Base-by-base conservation (phyloP, 2,329 filamentous ascomycete genomes). In the Phialophora tarda region DNA sequence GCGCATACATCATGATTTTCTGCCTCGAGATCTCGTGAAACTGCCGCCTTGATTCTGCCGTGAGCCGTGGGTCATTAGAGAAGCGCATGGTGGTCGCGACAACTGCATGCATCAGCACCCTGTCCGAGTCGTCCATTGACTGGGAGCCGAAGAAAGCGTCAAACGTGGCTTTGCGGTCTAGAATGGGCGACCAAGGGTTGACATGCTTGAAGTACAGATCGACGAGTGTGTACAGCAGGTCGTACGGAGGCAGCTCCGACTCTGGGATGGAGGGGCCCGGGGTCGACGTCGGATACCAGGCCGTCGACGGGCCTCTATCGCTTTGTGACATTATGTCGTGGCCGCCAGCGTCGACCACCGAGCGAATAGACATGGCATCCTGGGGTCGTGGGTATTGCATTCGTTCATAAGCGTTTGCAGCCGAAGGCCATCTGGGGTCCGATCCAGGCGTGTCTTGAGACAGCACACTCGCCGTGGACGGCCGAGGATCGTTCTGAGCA, bases 71-170 rank as follows among this genome's bases (percentile, higher is more conserved):
- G 75, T 97, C 93, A 2, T 86, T 89, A 0, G 92, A 96, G 75
- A 93, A 97, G 28, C 92, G 88, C 69, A 97, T 82, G 0, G 92
- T 93, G 0, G 92, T 95, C 1, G 92, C 92, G 3, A 96, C 92
- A 64, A 97, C 95, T 4, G 93, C 90, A 77, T 96, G 92, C 5
- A 97, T 82, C 11, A 97, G 82, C 63, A 96, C 90, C 51, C 90
- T 86, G 74, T 97, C 93, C 1, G 90, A 88, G 77, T 96, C 91
- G 55, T 69, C 66, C 56, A 71, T 67, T 5, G 70, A 68, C 23
- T 70, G 69, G 11, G 69, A 66, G 0, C 92, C 92, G 72, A 97
- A 97, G 0, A 97, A 83, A 0, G 89, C 88, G 72, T 96, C 91
- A 8, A 97, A 78, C 0, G 92, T 96, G 2, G 90, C 88, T 74